phyloP scores from a whole-genome alignment of 805 yeast species.

The Zygosaccharomyces lentus region DNA sequence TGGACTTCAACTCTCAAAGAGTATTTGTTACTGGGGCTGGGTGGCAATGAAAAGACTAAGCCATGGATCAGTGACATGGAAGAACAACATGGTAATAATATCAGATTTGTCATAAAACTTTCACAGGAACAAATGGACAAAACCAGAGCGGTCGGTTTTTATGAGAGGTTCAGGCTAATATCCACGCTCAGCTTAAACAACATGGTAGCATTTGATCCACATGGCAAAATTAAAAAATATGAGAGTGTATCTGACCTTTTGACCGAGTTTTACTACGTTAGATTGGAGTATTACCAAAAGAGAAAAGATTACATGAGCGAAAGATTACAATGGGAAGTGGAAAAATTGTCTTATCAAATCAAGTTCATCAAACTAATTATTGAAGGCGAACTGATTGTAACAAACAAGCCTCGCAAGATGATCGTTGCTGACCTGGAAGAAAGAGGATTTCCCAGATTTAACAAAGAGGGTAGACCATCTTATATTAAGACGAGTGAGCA shows the following conservation, averaged over 20 bases:
- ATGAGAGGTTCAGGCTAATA: constrained; percentile 77
- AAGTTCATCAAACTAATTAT: constrained; percentile 87
- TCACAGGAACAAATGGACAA: constrained; percentile 79
- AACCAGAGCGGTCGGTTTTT: constrained; percentile 66
- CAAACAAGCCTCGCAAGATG: constrained; percentile 65
- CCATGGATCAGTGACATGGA: constrained; percentile 94
- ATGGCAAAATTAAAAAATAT: constrained; percentile 81
- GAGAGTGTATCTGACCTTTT: constrained; percentile 71
- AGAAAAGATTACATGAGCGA: constrained; percentile 77
- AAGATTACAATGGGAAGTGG: constrained; percentile 67
- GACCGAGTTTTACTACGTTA: constrained; percentile 76
- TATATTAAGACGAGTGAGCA: constrained; percentile 38
- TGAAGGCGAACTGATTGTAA: constrained; percentile 62
- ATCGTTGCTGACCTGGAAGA: constrained; percentile 60
- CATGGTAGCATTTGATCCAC: constrained; percentile 94
- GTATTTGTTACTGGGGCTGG: constrained; percentile 64
- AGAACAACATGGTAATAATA: constrained; percentile 83
- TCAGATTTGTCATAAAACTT: constrained; percentile 73
- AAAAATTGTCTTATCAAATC: constrained; percentile 75
- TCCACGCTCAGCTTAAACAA: constrained; percentile 68
- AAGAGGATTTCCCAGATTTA: constrained; percentile 71
- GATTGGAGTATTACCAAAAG: constrained; percentile 85
- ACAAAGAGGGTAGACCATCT: constrained; percentile 62
- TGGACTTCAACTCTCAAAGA: constrained; percentile 94
- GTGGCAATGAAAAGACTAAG: constrained; percentile 66